These are phyloP conservation scores for Ogataea zsoltii DNA, from an alignment of 805 yeast species.

Conservation along the genomic window DNA sequence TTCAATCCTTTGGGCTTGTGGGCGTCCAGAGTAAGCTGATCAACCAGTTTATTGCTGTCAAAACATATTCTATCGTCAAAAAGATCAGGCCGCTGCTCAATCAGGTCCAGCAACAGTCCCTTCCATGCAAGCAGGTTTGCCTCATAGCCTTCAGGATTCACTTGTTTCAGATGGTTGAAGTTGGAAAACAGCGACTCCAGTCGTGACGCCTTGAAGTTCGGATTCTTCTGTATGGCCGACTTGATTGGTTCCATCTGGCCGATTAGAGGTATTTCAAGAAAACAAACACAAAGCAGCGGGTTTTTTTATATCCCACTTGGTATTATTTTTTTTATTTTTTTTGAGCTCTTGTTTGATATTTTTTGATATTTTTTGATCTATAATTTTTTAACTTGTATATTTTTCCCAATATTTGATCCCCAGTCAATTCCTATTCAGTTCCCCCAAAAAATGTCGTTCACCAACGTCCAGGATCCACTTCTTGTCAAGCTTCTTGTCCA, in stretches of 20 bases:
- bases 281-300: no score
- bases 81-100: slow-evolving; percentile 19
- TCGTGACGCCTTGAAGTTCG: slow-evolving; percentile 40
- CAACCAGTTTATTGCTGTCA: slow-evolving; percentile 19
- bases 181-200: slow-evolving; percentile 50
- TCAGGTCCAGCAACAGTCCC: slow-evolving; percentile 33
- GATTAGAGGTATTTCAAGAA: background rate
- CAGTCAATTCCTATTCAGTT: slow-evolving; percentile 4
- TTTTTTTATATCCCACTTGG: background rate
- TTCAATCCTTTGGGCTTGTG: slow-evolving; percentile 28
- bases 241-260: slow-evolving; percentile 1
- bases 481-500: slow-evolving; percentile 20
- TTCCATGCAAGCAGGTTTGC: slow-evolving; percentile 53
- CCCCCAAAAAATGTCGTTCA: no score
- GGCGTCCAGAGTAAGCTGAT: slow-evolving; percentile 15
- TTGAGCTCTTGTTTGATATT: background rate
- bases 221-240: slow-evolving; percentile 15
- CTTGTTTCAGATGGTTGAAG: slow-evolving; percentile 42
- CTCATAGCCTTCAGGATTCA: slow-evolving; percentile 48
- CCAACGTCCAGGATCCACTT: slow-evolving; percentile 19
- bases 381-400: slow-evolving; percentile 6
- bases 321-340: background rate
- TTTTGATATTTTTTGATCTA: slow-evolving; percentile 3
- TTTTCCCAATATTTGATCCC: background rate
- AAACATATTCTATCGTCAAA: slow-evolving; percentile 30